Conservation (phyloP, 768 basidiomycete genomes). For the Mycena chlorophos region DNA sequence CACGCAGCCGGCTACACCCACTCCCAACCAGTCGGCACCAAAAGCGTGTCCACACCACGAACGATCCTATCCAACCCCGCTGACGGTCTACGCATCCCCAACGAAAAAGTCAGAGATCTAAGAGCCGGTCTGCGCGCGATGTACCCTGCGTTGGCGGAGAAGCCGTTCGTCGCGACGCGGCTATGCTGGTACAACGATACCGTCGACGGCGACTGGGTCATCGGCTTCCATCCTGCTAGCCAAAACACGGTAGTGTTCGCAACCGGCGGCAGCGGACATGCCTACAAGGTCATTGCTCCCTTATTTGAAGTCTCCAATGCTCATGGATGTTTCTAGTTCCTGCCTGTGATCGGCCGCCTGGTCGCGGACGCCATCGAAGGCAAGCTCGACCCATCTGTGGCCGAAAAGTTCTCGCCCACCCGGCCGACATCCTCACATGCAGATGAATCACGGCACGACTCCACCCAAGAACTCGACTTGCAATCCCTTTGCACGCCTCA, state of each 20-base stretch:
- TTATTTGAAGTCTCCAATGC: constrained; percentile 8
- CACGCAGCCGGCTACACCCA: constrained; percentile 75
- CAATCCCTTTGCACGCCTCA: constrained; percentile 49
- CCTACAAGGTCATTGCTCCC: constrained; percentile 63
- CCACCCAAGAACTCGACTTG: constrained; percentile 42
- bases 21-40: constrained; percentile 32
- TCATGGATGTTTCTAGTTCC: constrained; percentile 57
- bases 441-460: constrained; percentile 38
- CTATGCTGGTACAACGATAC: constrained; percentile 96
- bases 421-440: constrained; percentile 38
- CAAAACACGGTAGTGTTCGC: constrained; percentile 71
- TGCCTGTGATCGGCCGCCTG: constrained; percentile 79
- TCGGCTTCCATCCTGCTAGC: constrained; percentile 60
- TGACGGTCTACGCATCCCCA: constrained; percentile 67
- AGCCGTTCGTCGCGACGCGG: constrained; percentile 70
- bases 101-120: constrained; percentile 47
- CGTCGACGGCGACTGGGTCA: constrained; percentile 84
- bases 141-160: constrained; percentile 77
- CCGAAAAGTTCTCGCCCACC: constrained; percentile 62
- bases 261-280: constrained; percentile 87
- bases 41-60: constrained; percentile 68
- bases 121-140: constrained; percentile 53
- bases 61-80: constrained; percentile 65
- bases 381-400: constrained; percentile 52
- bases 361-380: constrained; percentile 73